These are phyloP conservation scores for Sicyos baderoa DNA, from an alignment of 306 rosid species.

Conservation along the genomic window DNA sequence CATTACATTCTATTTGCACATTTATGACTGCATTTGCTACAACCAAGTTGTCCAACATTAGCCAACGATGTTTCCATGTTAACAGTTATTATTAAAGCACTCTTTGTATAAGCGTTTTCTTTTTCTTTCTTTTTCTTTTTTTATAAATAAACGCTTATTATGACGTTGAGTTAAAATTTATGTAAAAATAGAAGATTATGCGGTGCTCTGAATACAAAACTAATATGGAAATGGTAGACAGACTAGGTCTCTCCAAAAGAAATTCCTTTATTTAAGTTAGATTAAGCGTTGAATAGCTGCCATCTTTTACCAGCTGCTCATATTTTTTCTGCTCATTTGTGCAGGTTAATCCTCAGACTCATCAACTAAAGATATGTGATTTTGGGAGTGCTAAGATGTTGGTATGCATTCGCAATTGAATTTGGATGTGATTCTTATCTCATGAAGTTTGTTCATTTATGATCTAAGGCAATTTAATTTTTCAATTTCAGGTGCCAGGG, in stretches of 20 bases:
- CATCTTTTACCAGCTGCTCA: not conserved
- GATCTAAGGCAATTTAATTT: slow-evolving; percentile 7
- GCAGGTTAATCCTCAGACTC: slow-evolving; percentile 45
- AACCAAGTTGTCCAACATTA: not conserved
- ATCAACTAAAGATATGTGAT: slow-evolving; percentile 88
- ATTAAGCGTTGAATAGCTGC: not conserved
- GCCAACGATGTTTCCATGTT: not conserved
- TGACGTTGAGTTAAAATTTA: not conserved
- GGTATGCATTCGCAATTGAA: slow-evolving; percentile 35
- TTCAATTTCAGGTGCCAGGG: slow-evolving; percentile 63
- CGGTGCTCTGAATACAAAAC: not conserved
- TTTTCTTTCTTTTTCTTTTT: no score
- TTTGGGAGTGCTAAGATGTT: slow-evolving; percentile 94
- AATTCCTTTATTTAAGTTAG: not conserved
- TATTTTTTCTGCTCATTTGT: not conserved
- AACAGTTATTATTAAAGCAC: not conserved
- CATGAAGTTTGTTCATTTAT: slow-evolving; percentile 10
- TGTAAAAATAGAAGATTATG: not conserved
- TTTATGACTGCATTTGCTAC: not conserved
- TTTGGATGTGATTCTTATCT: not conserved
- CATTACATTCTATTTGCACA: not conserved
- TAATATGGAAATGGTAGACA: not conserved
- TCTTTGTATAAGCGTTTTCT: not conserved
- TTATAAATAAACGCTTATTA: no score
- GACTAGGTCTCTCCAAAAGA: not conserved